Evolutionary conservation across 2,329 filamentous ascomycete genomes (phyloP), one percentile per base, ranked within the genome.

Genomic region (Dactylellina leptospora): DNA sequence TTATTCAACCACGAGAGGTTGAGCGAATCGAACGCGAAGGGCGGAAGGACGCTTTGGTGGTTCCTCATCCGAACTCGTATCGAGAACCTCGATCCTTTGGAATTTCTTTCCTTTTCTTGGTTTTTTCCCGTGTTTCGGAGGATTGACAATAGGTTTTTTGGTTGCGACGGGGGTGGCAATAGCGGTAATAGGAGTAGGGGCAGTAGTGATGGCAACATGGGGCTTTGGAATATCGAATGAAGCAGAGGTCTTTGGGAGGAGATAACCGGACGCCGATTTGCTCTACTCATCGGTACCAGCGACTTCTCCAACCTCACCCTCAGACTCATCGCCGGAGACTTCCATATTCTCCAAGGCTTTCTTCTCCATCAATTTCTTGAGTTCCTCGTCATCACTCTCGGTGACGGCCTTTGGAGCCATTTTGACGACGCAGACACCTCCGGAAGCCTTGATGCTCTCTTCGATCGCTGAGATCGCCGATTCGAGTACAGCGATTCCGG

Each of bases 401-500:
- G 95, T 99, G 74, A 99, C 95, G 3, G 96, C 95, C 88, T 97
- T 97, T 76, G 95, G 95, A 78, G 95, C 93, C 95, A 99, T 99
- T 87, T 96, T 96, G 77, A 97, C 90, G 44, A 89, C 86, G 78
- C 93, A 90, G 79, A 87, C 88, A 73, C 95, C 95, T 59, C 90
- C 90, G 0, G 90, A 86, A 47, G 81, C 84, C 79, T 88, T 87
- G 79, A 99, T 99, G 80, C 85, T 92, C 78, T 83, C 85, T 77
- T 90, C 86, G 77, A 99, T 93, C 77, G 93, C 91, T 78, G 90
- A 85, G 77, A 99, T 99, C 16, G 95, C 92, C 78, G 92, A 89
- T 81, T 96, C 91, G 76, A 99, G 83, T 74, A 89, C 87, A 74
- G 87, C 83, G 78, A 99, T 96, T 69, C 95, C 95, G 55, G 88